phyloP scores from a whole-genome alignment of 208 protist genomes.

The Acanthamoeba sp. region DNA sequence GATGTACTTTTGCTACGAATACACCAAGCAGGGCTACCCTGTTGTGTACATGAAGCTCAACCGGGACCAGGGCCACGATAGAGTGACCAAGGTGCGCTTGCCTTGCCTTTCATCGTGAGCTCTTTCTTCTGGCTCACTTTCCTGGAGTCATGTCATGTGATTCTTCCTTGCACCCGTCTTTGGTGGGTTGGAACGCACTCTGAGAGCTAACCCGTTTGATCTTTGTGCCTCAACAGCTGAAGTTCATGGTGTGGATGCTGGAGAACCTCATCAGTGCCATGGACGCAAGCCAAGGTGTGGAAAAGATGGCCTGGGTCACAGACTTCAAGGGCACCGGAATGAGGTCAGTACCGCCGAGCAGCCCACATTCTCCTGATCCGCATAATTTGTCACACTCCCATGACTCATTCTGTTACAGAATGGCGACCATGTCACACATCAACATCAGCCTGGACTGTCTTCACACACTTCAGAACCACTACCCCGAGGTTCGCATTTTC shows the following conservation, averaged over 20 bases:
- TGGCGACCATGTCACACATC: slow-evolving; percentile 44
- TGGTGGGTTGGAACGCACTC: no score
- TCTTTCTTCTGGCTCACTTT: no score
- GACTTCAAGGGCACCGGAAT: slow-evolving; percentile 55
- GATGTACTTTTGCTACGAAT: slow-evolving; percentile 29
- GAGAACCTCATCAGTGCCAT: slow-evolving; percentile 31
- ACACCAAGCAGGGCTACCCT: background rate
- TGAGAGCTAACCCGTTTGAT: no score
- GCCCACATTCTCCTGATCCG: no score
- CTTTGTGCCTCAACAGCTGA: no score
- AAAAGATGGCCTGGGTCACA: slow-evolving; percentile 42
- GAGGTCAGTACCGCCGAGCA: background rate
- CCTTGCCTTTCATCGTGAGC: no score
- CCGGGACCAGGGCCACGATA: slow-evolving; percentile 17
- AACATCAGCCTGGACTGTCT: slow-evolving; percentile 43
- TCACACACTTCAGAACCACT: slow-evolving; percentile 44
- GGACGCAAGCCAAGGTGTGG: slow-evolving; percentile 8
- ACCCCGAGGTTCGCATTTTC: slow-evolving; percentile 11
- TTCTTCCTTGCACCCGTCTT: no score
- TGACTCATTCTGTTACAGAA: no score
- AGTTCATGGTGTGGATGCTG: slow-evolving; percentile 65
- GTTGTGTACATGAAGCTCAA: slow-evolving; percentile 31
- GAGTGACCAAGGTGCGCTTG: slow-evolving; percentile 30
- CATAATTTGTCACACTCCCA: no score
- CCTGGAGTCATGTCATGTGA: no score